Percentiles rank a stretch among this genome's conserved stretches.
These are phyloP conservation scores for Moringa oleifera DNA, from an alignment of 345 rosid genomes.

Conservation along the genomic window DNA sequence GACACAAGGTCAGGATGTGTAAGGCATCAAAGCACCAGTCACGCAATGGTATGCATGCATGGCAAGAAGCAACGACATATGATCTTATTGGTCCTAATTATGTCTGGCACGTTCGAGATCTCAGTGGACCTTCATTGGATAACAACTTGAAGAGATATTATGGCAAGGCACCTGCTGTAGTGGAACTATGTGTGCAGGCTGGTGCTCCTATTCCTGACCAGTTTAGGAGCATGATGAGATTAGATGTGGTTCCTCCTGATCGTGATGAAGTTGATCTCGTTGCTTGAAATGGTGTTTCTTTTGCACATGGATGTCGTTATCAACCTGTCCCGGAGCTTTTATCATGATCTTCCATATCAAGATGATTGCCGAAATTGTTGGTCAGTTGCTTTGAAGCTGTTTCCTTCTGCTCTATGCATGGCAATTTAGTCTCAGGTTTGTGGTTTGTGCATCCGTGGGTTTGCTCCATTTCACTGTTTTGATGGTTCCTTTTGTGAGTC, in stretches of 20 bases:
- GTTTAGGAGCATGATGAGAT: conserved; percentile 78
- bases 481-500: too few relatives aligned
- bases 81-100: conserved; percentile 75
- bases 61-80: conserved; percentile 83
- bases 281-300: conserved; percentile 33
- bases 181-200: conserved; percentile 71
- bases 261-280: conserved; percentile 80
- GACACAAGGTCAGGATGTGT: conserved; percentile 85
- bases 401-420: too few relatives aligned
- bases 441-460: too few relatives aligned
- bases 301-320: too few relatives aligned
- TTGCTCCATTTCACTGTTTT: too few relatives aligned
- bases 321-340: too few relatives aligned
- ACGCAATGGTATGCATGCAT: conserved; percentile 75
- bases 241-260: conserved; percentile 73
- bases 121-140: conserved; percentile 40
- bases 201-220: conserved; percentile 70
- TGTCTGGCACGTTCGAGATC: conserved; percentile 78
- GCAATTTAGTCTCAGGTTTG: too few relatives aligned
- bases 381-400: too few relatives aligned
- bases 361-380: too few relatives aligned
- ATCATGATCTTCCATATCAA: too few relatives aligned
- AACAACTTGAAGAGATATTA: conserved; percentile 69
- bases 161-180: conserved; percentile 82
- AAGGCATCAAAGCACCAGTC: conserved; percentile 76